Evolutionary conservation across 257 asterid species (phyloP), one percentile per base, ranked within the genome.

Genomic region (Agastache rugosa): DNA sequence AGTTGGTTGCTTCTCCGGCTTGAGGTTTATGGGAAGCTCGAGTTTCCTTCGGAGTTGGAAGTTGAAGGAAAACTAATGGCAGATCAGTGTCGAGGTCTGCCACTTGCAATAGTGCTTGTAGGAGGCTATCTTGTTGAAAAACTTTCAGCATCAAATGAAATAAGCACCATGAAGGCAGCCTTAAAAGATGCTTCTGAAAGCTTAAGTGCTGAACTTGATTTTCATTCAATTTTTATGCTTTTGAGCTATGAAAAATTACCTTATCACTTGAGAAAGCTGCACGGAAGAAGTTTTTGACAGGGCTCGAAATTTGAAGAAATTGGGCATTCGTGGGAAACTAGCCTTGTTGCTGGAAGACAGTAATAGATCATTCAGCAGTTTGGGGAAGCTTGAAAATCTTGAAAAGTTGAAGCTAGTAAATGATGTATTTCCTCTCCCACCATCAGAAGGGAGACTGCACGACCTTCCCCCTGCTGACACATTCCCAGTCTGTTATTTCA

Each of bases 401-500:
- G 87, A 80, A 69, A 75, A 80, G 41, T 45, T 85, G 71, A 85
- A 78, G 85, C 75, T 85, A 10, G 4, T 78, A 16, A 80, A 85
- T 6, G 84, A 73, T 61, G 78, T 58, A 22, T 48, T 23, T 63
- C 65, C n/a, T n/a, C n/a, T n/a, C 65, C 14, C 14, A 47, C 22
- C 23, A 51, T n/a, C n/a, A n/a, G n/a, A n/a, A n/a, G n/a, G n/a
- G n/a, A n/a, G n/a, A n/a, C 25, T 51, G 58, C 2, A 51, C 27
- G 8, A 27, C 58, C 58, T 51, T 17, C 58, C 58, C 1, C 58
- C 58, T 7, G 25, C 23, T 17, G 12, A 51, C 8, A 7, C 8
- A 51, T 51, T 51, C 25, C 58, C 58, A n/a, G n/a, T n/a, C n/a
- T n/a, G n/a, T n/a, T n/a, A n/a, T n/a, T n/a, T n/a, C n/a, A n/a